Evolutionary conservation across 352 stramenopile species (phyloP).

Genomic region (Saprolegnia parasitica): DNA sequence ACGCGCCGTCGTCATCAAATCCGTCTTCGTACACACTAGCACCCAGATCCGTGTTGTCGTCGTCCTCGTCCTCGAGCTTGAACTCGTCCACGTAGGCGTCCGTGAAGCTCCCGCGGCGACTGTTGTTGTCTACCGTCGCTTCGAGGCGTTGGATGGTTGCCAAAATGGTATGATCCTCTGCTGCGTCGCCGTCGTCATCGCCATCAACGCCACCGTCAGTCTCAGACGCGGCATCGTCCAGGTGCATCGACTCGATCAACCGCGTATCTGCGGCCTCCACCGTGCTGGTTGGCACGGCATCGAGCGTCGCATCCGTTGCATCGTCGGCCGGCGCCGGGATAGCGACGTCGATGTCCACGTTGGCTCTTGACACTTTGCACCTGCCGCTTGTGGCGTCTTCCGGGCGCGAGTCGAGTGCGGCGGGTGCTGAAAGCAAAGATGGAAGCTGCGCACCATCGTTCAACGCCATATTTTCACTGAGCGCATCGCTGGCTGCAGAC

Average conservation of each 20-base stretch:
- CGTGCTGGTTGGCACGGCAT: background rate
- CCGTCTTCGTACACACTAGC: background rate
- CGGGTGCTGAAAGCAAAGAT: too few species aligned
- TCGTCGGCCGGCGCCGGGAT: too few species aligned
- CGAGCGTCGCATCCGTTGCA: too few species aligned
- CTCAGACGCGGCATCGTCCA: slow-evolving; percentile 1
- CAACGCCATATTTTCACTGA: too few species aligned
- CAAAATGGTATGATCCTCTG: background rate
- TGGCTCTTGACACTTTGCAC: too few species aligned
- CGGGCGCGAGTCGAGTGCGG: too few species aligned
- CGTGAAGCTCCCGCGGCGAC: background rate
- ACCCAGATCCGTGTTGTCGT: background rate
- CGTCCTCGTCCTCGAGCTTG: background rate
- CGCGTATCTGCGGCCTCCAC: background rate
- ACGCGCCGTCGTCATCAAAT: slow-evolving; percentile 5
- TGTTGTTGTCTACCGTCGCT: background rate
- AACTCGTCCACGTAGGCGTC: slow-evolving; percentile 5
- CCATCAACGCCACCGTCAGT: background rate
- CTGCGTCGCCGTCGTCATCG: background rate
- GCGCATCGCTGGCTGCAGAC: too few species aligned
- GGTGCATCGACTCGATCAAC: slow-evolving; percentile 2
- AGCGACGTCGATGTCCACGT: too few species aligned
- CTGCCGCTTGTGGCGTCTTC: too few species aligned
- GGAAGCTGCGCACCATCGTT: too few species aligned
- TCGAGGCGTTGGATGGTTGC: background rate